These are phyloP conservation scores for Calocybe cyanea DNA, from an alignment of 768 basidiomycete species.

Conservation along the genomic window DNA sequence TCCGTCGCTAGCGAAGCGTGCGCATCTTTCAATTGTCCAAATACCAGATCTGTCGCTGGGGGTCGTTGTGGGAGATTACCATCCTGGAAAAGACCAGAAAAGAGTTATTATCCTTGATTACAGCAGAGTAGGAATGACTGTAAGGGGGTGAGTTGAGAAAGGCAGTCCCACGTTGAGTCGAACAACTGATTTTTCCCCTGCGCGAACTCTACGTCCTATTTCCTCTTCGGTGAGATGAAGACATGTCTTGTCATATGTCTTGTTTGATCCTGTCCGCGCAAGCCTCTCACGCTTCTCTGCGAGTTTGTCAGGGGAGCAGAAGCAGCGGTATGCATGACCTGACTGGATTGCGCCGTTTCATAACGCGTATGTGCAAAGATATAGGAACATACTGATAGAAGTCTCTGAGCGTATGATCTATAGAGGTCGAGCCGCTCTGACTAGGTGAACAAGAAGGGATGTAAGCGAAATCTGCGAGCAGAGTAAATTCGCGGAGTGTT, in stretches of 20 bases:
- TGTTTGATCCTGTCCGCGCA: conserved; percentile 67
- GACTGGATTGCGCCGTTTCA: conserved; percentile 40
- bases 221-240: conserved; percentile 86
- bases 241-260: conserved; percentile 87
- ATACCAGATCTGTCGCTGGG: conserved; percentile 65
- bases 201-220: conserved; percentile 63
- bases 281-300: conserved; percentile 64
- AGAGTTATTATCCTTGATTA: too few relatives aligned
- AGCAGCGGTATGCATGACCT: conserved; percentile 92
- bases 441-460: too few relatives aligned
- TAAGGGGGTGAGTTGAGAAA: neutral
- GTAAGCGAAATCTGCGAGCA: neutral
- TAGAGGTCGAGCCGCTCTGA: conserved; percentile 90
- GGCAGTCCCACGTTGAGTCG: conserved; percentile 70
- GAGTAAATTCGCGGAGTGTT: conserved; percentile 1
- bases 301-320: conserved; percentile 78
- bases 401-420: conserved; percentile 61
- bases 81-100: conserved; percentile 48
- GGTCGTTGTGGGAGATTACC: conserved; percentile 49
- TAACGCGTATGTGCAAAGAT: neutral
- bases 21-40: conserved; percentile 69
- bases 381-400: conserved; percentile 61
- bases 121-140: neutral
- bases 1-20: conserved; percentile 82
- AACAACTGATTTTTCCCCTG: conserved; percentile 79